Base-by-base conservation (phyloP, 768 basidiomycete genomes). In the Mycena sanguinolenta region DNA sequence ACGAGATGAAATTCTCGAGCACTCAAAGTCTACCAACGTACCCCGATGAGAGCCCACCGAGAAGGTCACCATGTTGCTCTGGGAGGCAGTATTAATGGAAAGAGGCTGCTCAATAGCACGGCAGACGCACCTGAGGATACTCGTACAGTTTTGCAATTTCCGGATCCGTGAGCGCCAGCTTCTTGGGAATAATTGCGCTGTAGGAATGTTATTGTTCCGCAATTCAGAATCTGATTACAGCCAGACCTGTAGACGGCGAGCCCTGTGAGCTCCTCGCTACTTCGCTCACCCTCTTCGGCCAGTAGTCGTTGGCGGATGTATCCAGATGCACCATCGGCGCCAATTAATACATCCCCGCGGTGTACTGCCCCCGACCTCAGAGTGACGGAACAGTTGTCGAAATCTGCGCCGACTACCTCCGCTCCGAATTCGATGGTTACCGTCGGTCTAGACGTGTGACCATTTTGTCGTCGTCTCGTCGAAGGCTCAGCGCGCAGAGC, bases 241-340 rank as follows among this genome's bases (percentile, higher is more conserved):
- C 8, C 64, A 9, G 14, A 60, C 70, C 70, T 54, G 38, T 65
- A 65, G 3, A 66, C n/a, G 25, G 64, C 39, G 4, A 71, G 39
- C 2, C 58, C 70, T 2, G 3, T 67, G 1, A 54, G 49, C 17
- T 27, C 55, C n/a, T 63, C 59, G 23, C 10, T 23, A 3, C 13
- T 30, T 1, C 30, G 34, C 23, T 36, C 42, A 2, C n/a, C 57
- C 16, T 39, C 30, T 25, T 59, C 65, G 17, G 25, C 12, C 28
- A 63, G 52, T 7, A 71, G 21, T 8, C n/a, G 4, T 21, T 25
- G 36, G 0, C 70, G 65, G 2, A 71, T 46, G 7, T 64, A 12
- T 3, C 70, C 70, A 23, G 21, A 23, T 4, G 49, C 42, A 2
- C 70, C 70, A n/a, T 71, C 70, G 0, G 70, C 70, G 4, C 71